phyloP scores from a whole-genome alignment of 257 asterid species.

The Leonotis leonurus region DNA sequence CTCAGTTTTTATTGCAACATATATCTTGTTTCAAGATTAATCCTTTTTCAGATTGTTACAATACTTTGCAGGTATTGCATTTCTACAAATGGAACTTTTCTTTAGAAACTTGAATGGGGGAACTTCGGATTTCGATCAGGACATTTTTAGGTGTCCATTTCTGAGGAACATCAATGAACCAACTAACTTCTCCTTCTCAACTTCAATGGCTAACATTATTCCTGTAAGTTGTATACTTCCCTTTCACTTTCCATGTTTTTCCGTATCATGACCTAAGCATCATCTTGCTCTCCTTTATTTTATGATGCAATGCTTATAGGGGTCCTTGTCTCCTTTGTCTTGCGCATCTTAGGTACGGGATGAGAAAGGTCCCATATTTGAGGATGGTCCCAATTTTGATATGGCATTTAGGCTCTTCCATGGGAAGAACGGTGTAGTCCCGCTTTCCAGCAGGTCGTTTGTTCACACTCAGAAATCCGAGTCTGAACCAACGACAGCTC shows the following conservation, averaged over 20 bases:
- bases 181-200: constrained; percentile 72
- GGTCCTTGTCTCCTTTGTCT: neutral
- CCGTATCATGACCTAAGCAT: too few relatives aligned
- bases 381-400: constrained; percentile 93
- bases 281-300: too few relatives aligned
- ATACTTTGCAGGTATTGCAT: constrained; percentile 40
- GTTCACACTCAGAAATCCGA: constrained; percentile 34
- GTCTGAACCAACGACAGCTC: constrained; percentile 41
- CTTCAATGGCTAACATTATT: constrained; percentile 43
- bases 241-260: neutral
- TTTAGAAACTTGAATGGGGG: constrained; percentile 46
- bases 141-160: constrained; percentile 76
- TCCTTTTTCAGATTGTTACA: neutral
- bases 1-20: neutral
- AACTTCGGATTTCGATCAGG: constrained; percentile 46
- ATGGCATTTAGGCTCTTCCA: constrained; percentile 88
- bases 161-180: constrained; percentile 88
- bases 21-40: neutral
- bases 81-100: constrained; percentile 57
- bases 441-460: constrained; percentile 62
- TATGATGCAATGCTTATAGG: neutral
- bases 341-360: constrained; percentile 39
- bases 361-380: constrained; percentile 84
- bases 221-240: too few relatives aligned
- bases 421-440: constrained; percentile 90